These are phyloP conservation scores for Thamnidium elegans DNA, from an alignment of 192 early-diverging fungal species.

Conservation along the genomic window DNA sequence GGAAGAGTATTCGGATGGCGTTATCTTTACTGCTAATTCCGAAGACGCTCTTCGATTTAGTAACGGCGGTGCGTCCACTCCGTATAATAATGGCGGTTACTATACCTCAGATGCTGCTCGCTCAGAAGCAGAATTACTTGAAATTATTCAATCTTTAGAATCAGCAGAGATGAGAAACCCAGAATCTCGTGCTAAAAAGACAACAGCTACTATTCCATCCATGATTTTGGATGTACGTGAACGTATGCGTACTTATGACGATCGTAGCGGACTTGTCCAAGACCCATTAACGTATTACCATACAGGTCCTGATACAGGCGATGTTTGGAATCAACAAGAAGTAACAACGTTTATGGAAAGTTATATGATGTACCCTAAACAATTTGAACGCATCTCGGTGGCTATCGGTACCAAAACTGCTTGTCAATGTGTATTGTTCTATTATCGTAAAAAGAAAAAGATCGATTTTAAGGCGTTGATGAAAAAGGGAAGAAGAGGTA, in stretches of 20 bases:
- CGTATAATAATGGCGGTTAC: slow-evolving; percentile 32
- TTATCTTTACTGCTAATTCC: slow-evolving; percentile 17
- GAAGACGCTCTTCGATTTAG: slow-evolving; percentile 28
- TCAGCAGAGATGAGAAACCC: slow-evolving; percentile 70
- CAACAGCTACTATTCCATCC: slow-evolving; percentile 67
- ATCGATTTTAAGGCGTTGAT: slow-evolving; percentile 68
- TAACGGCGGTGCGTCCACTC: slow-evolving; percentile 19
- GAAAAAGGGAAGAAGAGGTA: slow-evolving; percentile 43
- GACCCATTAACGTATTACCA: slow-evolving; percentile 65
- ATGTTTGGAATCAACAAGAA: slow-evolving; percentile 65
- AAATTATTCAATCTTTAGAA: slow-evolving; percentile 71
- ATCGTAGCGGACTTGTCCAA: slow-evolving; percentile 54
- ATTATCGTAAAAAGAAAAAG: slow-evolving; percentile 77
- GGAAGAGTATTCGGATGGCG: slow-evolving; percentile 26
- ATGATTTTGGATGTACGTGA: slow-evolving; percentile 66
- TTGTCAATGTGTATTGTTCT: slow-evolving; percentile 70
- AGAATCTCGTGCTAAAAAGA: slow-evolving; percentile 66
- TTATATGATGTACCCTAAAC: slow-evolving; percentile 68
- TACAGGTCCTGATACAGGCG: slow-evolving; percentile 51
- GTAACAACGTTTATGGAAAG: slow-evolving; percentile 60
- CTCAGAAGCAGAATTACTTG: slow-evolving; percentile 74
- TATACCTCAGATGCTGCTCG: slow-evolving; percentile 71
- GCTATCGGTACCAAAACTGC: slow-evolving; percentile 62
- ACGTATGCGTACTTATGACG: slow-evolving; percentile 53
- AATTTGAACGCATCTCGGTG: slow-evolving; percentile 71